Conservation (phyloP, 164 flowering plant species). For the Piper longum region DNA sequence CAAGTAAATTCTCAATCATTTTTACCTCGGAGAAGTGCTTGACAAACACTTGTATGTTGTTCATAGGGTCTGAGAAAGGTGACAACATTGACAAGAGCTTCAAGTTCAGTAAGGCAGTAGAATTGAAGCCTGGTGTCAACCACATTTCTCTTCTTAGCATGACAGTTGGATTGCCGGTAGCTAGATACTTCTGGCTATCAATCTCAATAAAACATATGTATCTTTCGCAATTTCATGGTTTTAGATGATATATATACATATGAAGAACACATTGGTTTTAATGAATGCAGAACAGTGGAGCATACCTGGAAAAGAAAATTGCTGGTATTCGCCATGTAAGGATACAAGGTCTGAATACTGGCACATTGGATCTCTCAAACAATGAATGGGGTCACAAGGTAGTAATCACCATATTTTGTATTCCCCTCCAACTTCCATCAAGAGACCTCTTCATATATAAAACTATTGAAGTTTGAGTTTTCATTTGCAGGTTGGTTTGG, state of each 20-base stretch:
- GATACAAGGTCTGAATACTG: slow-evolving; percentile 64
- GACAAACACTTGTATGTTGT: too few species aligned
- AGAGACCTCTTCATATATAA: background rate
- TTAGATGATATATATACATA: too few species aligned
- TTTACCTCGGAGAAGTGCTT: too few species aligned
- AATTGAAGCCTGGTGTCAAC: slow-evolving; percentile 45
- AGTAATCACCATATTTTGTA: background rate
- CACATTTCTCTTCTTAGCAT: slow-evolving; percentile 40
- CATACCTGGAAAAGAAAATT: slow-evolving; percentile 60
- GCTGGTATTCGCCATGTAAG: slow-evolving; percentile 48
- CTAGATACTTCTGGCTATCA: too few species aligned
- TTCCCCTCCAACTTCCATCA: too few species aligned
- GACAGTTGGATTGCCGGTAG: slow-evolving; percentile 33
- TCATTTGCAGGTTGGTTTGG: slow-evolving; percentile 41
- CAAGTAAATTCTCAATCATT: too few species aligned
- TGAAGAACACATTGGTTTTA: background rate
- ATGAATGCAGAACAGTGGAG: slow-evolving; percentile 50
- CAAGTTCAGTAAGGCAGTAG: slow-evolving; percentile 24
- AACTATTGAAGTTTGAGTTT: background rate
- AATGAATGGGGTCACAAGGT: slow-evolving; percentile 72
- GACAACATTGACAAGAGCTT: slow-evolving; percentile 51
- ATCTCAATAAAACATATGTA: too few species aligned
- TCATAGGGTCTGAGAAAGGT: slow-evolving; percentile 61
- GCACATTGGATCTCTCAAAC: slow-evolving; percentile 56
- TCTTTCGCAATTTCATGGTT: too few species aligned